Base-by-base conservation (phyloP, 1,284 basidiomycete genomes). In the Trichosporon ovoides region DNA sequence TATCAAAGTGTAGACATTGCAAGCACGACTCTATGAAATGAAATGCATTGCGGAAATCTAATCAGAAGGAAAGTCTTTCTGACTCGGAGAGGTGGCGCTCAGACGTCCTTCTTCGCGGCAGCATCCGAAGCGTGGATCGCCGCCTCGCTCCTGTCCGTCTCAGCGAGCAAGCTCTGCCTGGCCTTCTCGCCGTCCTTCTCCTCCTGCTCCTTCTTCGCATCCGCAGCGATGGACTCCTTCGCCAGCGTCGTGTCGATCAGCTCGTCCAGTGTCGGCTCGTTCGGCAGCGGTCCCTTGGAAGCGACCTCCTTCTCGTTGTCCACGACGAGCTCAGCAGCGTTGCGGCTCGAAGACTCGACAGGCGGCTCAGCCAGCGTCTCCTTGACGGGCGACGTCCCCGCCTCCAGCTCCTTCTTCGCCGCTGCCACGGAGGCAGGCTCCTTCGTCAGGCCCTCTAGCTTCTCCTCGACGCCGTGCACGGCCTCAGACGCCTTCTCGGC, bases 181-280 rank as follows among this genome's bases (percentile, higher is more conserved):
- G 22, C 46, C 57, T 58, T 38, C 48, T 43, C 38, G 12, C 20
- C 53, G 13, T 36, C 33, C 22, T 3, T 5, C 24, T 31, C 24
- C 22, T 48, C 14, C 5, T 51, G 35, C 22, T 52, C 36, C 48
- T 43, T 16, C 51, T 57, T 38, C 22, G 33, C 38, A 34, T 60
- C 57, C 31, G 56, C 57, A 19, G 58, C 60, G 38, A 56, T 31
- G 10, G 49, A 38, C 53, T 64, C 62, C 55, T 57, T 52, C n/a
- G 56, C 59, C 37, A 64, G 53, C n/a, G 60, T 61, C 38, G 51
- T 31, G 55, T 64, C 63, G 34, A 64, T 59, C 2, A 64, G 36
- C 37, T 64, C 63, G 51, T 64, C 63, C 36, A 64, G 57, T 7
- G 62, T 61, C 55, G 49, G 50, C 48, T 61, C 62, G 7, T 52